Percentiles rank a stretch among this genome's conserved stretches.
Evolutionary conservation across 768 basidiomycete genomes (phyloP).

Genomic region (Dacryopinax spathularia): DNA sequence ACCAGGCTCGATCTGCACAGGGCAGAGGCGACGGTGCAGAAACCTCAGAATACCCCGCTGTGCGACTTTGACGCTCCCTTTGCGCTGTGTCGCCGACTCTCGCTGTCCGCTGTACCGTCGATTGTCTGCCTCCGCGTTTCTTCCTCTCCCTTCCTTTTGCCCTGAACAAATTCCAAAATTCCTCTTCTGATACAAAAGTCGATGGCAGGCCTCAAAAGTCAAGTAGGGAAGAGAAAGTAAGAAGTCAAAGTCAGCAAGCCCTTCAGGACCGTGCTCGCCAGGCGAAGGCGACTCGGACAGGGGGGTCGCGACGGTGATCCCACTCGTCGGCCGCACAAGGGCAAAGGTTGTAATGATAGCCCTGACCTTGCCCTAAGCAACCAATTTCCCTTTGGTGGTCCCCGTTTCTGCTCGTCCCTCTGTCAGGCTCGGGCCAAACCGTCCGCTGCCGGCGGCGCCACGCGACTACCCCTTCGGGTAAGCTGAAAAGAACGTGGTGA

Average conservation of each 20-base stretch:
- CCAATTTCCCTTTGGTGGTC: neutral
- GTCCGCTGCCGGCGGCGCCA: neutral
- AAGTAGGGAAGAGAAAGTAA: neutral
- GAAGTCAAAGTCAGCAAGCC: neutral
- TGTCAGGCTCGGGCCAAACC: neutral
- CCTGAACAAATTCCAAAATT: neutral
- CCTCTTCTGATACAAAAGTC: neutral
- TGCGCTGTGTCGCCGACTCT: neutral
- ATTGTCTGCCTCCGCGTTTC: slow-evolving; percentile 1
- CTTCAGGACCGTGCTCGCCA: neutral
- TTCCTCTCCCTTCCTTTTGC: neutral
- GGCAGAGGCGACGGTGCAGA: too few species aligned
- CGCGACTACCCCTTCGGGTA: neutral
- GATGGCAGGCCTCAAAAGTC: neutral
- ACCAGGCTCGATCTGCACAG: too few species aligned
- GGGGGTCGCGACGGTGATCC: neutral
- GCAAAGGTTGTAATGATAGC: neutral
- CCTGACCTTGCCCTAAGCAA: slow-evolving; percentile 5
- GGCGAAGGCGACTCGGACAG: neutral
- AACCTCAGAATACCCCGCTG: too few species aligned
- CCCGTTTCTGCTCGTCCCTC: neutral
- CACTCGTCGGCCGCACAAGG: neutral
- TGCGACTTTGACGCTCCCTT: neutral
- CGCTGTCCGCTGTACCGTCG: neutral
- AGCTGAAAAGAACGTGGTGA: neutral